Base-by-base conservation (phyloP, 805 yeast genomes). In the Kodamaea fukazawae region DNA sequence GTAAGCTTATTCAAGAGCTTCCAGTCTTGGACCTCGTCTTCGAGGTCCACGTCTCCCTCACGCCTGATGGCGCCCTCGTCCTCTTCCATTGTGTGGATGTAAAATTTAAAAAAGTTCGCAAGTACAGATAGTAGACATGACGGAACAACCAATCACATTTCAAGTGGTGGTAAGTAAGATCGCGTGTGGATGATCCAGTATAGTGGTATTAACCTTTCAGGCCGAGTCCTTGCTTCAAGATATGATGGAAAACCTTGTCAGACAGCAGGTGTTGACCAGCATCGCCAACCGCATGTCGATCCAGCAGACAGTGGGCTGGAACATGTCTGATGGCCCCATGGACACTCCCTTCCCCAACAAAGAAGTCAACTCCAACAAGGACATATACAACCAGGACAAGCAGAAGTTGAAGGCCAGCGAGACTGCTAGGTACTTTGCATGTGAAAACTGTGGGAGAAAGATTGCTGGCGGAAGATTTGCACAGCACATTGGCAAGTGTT, bases 401-500 rank as follows among this genome's bases (percentile, higher is more conserved):
- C 49, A 50, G 11, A 71, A 73, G 34, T 49, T 67, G 36, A 68
- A 68, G 45, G 49, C 58, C 10, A 51, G 61, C 4, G 87, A 80
- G 32, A 57, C 73, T 12, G 63, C 70, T 1, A 60, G 73, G 38
- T 88, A 89, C 59, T 86, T 88, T 51, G 76, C 70, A 41, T 91
- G 99, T 63, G 72, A 74, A 4, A 83, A 85, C 49, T 91, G 99
- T 61, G 81, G 78, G 13, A 71, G 99, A 41, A 87, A 83, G 53
- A 83, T 91, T 6, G 91, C 96, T 0, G 96, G 96, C 1, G 83
- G 86, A 28, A 69, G 99, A 43, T 90, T 87, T 70, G 97, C 98
- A 2, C 89, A 86, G 30, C 99, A 91, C 62, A 73, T 91, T 22
- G 95, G 89, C 57, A 79, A 96, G 51, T 91, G 99, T 57, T 61